Base-by-base conservation (phyloP, 2,329 filamentous ascomycete species). In the Aspergillus tubingensis region DNA sequence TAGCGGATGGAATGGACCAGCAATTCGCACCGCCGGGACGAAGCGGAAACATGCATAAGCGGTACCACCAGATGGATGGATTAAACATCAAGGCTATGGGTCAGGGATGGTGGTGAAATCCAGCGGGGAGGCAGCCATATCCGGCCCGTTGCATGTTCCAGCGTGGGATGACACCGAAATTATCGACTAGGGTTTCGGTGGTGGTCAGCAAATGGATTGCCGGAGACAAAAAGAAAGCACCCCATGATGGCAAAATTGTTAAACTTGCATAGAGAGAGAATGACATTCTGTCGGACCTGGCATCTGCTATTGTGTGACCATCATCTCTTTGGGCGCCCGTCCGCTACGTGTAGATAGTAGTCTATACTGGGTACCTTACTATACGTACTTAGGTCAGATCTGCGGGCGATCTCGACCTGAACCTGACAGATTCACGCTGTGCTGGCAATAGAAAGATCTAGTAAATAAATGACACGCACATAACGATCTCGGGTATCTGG, bases 41-140 rank as follows among this genome's bases (percentile, higher is more conserved):
- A 44, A 48, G 48, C 27, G 57, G 57, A 23, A 39, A 47, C 47
- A 36, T 59, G 52, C 57, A 54, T 59, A 59, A 44, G 17, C 8
- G 39, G 54, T 21, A 38, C 3, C 21, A 11, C n/a, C 7, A 21
- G 27, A 5, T 52, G 21, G 49, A 43, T 36, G 32, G 27, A n/a
- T 56, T 30, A n/a, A 36, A 25, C 47, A 38, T 25, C 3, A 49
- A 32, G 47, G 27, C 51, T 43, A 48, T 23, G 23, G 39, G 44
- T 7, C 25, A 49, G 15, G 44, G 47, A 23, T 17, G 47, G 36
- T 36, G 55, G 47, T 52, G 27, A n/a, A 17, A 38, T 43, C 21
- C 23, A n/a, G 38, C 47, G 17, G 41, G 17, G 41, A 44, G 41
- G 41, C 41, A 44, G 41, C 44, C 43, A 50, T 47, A 8, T 57